Conservation (phyloP, 192 early-diverging fungal genomes). For the Backusella circina region DNA sequence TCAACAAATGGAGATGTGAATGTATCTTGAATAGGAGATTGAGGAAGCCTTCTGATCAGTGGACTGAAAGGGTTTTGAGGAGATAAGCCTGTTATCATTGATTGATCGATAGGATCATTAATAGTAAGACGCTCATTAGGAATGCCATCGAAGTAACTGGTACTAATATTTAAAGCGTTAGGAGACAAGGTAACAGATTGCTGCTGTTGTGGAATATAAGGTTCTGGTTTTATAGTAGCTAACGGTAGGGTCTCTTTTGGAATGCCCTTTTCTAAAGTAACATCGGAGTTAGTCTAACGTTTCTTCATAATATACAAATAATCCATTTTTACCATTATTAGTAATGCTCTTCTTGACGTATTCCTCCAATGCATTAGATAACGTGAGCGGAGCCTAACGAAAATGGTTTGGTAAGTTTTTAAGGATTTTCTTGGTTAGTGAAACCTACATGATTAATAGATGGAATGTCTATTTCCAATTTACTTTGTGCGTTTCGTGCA, state of each 20-base stretch:
- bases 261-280: neutral
- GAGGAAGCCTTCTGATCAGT: neutral
- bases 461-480: conserved; percentile 64
- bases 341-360: conserved; percentile 1
- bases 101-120: neutral
- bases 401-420: neutral
- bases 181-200: neutral
- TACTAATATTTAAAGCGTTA: neutral
- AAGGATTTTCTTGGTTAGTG: neutral
- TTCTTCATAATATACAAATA: neutral
- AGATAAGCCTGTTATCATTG: neutral
- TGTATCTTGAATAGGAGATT: neutral
- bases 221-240: neutral
- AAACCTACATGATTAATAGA: conserved; percentile 66
- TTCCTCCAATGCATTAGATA: conserved; percentile 24
- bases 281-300: neutral
- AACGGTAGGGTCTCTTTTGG: neutral
- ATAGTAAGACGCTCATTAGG: neutral
- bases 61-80: neutral
- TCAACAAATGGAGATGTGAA: neutral
- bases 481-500: conserved; percentile 54
- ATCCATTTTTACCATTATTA: neutral
- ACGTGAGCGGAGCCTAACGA: conserved; percentile 24
- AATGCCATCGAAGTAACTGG: neutral
- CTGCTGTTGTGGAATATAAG: neutral